Evolutionary conservation across 495 filamentous ascomycete species (phyloP).

Genomic region (Extremus antarcticus): DNA sequence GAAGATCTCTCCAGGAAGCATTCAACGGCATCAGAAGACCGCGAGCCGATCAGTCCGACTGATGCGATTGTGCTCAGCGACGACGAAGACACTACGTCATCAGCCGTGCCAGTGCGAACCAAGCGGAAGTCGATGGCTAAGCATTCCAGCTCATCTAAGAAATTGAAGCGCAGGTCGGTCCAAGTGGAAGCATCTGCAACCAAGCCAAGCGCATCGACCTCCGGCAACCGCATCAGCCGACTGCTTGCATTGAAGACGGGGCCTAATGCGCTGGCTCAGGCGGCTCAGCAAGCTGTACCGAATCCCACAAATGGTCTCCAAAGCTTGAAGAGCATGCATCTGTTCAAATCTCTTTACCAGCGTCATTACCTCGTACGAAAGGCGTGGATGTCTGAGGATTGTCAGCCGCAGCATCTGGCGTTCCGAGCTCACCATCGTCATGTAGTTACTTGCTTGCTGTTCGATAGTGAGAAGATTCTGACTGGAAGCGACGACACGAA

Average conservation of each 20-base stretch:
- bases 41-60: background rate
- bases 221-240: slow-evolving; percentile 35
- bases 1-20: slow-evolving; percentile 50
- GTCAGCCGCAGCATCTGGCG: slow-evolving; percentile 86
- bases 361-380: slow-evolving; percentile 79
- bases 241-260: slow-evolving; percentile 39
- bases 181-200: slow-evolving; percentile 14
- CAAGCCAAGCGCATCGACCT: slow-evolving; percentile 28
- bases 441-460: slow-evolving; percentile 95
- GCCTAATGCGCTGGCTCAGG: slow-evolving; percentile 73
- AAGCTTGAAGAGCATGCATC: slow-evolving; percentile 67
- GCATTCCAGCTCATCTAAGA: slow-evolving; percentile 24
- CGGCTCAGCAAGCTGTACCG: slow-evolving; percentile 68
- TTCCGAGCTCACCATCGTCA: slow-evolving; percentile 92
- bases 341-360: slow-evolving; percentile 94
- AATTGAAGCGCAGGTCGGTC: slow-evolving; percentile 40
- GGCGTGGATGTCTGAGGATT: slow-evolving; percentile 77
- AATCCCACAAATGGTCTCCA: slow-evolving; percentile 71
- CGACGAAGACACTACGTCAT: slow-evolving; percentile 11
- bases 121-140: slow-evolving; percentile 48
- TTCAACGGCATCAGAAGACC: slow-evolving; percentile 20
- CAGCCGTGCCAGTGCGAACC: slow-evolving; percentile 24
- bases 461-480: slow-evolving; percentile 94
- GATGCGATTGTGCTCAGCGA: slow-evolving; percentile 10
- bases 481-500: slow-evolving; percentile 96